These are phyloP conservation scores for Leishmania major DNA, from an alignment of 208 protist genomes.

Conservation along the genomic window DNA sequence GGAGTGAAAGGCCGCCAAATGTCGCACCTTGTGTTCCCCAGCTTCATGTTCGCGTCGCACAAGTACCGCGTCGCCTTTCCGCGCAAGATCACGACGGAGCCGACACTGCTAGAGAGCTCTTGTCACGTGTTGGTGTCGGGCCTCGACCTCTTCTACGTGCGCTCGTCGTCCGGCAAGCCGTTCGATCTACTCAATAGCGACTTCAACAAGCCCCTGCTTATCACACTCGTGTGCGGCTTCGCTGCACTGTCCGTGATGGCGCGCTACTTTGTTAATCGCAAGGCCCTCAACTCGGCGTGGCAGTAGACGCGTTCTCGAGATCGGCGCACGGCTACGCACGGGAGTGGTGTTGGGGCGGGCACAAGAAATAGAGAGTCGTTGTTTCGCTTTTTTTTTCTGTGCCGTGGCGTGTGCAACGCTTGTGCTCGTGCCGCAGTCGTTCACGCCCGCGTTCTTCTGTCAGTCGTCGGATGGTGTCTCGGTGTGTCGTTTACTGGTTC, in stretches of 20 bases:
- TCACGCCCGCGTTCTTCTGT: not conserved
- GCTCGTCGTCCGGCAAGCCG: conserved; percentile 83
- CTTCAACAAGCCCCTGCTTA: conserved; percentile 88
- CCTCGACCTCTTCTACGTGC: conserved; percentile 91
- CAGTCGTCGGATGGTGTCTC: not conserved
- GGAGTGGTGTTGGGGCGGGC: not conserved
- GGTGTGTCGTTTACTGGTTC: not conserved
- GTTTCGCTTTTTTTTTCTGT: not conserved
- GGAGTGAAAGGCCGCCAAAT: conserved; percentile 44
- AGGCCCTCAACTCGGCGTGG: conserved; percentile 72
- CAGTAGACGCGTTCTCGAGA: conserved; percentile 31
- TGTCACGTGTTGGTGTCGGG: conserved; percentile 84
- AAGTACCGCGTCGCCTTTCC: conserved; percentile 69
- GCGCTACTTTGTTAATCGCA: conserved; percentile 77
- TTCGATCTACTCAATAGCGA: conserved; percentile 93
- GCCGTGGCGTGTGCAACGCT: not conserved
- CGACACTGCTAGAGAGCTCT: conserved; percentile 87
- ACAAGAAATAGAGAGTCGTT: not conserved
- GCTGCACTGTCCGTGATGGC: conserved; percentile 58
- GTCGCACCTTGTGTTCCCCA: conserved; percentile 77
- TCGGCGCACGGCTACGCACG: not conserved
- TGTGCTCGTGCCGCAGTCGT: not conserved
- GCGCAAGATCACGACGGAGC: conserved; percentile 54
- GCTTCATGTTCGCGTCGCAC: conserved; percentile 63
- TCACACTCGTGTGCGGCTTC: conserved; percentile 68